Evolutionary conservation across 2,329 filamentous ascomycete species (phyloP).

Genomic region (Mycocentrospora acerina): DNA sequence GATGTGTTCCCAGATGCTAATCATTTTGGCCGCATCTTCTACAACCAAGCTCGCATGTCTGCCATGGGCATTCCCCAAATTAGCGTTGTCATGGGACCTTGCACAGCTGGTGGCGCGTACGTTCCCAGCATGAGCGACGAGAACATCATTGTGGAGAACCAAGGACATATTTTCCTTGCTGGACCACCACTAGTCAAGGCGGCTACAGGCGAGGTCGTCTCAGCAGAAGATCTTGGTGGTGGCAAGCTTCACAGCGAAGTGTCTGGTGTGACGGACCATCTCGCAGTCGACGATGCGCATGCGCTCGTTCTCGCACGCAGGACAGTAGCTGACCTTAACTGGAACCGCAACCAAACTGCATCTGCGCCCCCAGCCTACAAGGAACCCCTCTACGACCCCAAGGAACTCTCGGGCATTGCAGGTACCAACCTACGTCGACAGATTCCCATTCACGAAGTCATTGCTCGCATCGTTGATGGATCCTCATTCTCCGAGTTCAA

Average conservation of each 20-base stretch:
- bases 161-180: conserved; percentile 96
- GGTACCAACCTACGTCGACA: conserved; percentile 86
- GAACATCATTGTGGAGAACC: conserved; percentile 91
- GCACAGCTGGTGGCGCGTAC: conserved; percentile 93
- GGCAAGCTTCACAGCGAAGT: conserved; percentile 87
- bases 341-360: conserved; percentile 57
- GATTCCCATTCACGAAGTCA: conserved; percentile 84
- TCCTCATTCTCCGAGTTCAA: conserved; percentile 94
- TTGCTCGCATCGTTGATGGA: conserved; percentile 88
- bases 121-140: conserved; percentile 98
- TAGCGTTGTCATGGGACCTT: conserved; percentile 94
- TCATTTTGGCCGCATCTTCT: conserved; percentile 97
- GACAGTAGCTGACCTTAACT: conserved; percentile 87
- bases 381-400: conserved; percentile 77
- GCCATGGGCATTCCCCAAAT: conserved; percentile 87
- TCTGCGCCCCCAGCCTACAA: conserved; percentile 52
- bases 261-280: conserved; percentile 91
- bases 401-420: conserved; percentile 84
- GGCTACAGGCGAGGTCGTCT: conserved; percentile 89
- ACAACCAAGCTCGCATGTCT: conserved; percentile 95
- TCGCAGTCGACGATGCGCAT: conserved; percentile 92
- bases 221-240: conserved; percentile 86
- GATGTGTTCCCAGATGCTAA: conserved; percentile 95
- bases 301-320: conserved; percentile 82
- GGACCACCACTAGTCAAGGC: conserved; percentile 94